A percentile compares a stretch with the other conserved stretches of the same genome.
phyloP scores from a whole-genome alignment of 768 basidiomycete genomes.

The Serendipita sp. region DNA sequence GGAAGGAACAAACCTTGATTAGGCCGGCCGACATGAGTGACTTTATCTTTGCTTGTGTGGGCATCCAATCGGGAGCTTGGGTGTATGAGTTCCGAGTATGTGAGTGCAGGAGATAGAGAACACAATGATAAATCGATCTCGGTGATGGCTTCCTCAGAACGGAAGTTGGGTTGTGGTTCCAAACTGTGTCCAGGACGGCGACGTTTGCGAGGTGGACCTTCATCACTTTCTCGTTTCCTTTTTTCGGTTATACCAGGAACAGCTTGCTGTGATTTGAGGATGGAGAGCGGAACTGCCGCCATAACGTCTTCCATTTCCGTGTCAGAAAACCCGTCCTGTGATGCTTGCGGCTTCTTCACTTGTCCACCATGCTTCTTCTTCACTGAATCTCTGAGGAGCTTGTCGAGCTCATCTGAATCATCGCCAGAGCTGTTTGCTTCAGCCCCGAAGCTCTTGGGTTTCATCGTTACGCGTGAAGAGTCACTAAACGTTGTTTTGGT shows the following conservation, averaged over 20 bases:
- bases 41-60: no score
- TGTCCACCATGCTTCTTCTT: background rate
- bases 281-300: background rate
- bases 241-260: background rate
- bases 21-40: no score
- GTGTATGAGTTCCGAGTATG: no score
- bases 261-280: background rate
- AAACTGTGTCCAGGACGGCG: background rate
- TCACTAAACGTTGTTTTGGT: background rate
- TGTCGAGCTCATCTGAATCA: background rate
- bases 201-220: background rate
- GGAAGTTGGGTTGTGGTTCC: no score
- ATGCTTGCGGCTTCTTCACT: background rate
- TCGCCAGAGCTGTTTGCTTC: background rate
- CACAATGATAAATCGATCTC: no score
- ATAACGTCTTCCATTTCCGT: background rate
- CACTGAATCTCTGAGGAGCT: background rate
- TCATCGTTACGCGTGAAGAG: conserved; percentile 3
- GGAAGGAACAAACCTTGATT: no score
- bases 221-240: background rate
- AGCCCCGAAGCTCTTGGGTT: background rate
- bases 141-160: no score
- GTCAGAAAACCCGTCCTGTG: background rate
- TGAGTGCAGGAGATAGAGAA: no score
- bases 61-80: no score